Evolutionary conservation across 2,329 filamentous ascomycete genomes (phyloP).

Genomic region (Xylaria sp.): DNA sequence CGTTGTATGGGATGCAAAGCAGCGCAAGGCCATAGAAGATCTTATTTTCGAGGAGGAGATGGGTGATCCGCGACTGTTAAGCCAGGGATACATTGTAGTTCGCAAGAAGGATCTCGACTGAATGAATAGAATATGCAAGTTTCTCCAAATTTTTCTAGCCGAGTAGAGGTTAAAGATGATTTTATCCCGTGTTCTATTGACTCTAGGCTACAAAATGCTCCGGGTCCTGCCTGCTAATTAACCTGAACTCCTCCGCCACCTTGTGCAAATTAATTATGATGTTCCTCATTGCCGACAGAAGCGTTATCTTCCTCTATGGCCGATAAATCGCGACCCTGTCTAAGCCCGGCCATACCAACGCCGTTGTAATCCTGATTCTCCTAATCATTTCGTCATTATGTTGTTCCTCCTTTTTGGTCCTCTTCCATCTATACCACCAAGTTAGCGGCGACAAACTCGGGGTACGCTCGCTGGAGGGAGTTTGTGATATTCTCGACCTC

Average conservation of each 20-base stretch:
- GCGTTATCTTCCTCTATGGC: neutral
- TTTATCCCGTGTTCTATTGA: neutral
- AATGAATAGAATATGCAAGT: conserved; percentile 28
- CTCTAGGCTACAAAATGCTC: neutral
- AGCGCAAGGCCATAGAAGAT: conserved; percentile 46
- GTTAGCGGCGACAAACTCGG: conserved; percentile 65
- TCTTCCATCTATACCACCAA: conserved; percentile 45
- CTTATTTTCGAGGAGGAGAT: conserved; percentile 56
- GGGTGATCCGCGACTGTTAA: conserved; percentile 52
- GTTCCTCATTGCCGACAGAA: neutral
- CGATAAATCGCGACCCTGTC: neutral
- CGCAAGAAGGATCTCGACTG: conserved; percentile 58
- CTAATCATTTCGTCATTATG: conserved; percentile 4
- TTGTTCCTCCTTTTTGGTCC: neutral
- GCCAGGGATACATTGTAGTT: conserved; percentile 60
- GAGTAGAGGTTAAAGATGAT: neutral
- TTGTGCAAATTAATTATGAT: conserved; percentile 9
- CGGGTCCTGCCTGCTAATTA: conserved; percentile 13
- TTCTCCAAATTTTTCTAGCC: neutral
- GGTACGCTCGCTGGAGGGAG: conserved; percentile 79
- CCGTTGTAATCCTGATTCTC: conserved; percentile 6
- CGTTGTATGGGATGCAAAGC: conserved; percentile 34
- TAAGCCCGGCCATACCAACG: neutral
- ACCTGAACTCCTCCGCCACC: conserved; percentile 16
- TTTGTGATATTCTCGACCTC: conserved; percentile 88